Base-by-base conservation (phyloP, 768 basidiomycete species). In the Kwoniella newhampshirensis region DNA sequence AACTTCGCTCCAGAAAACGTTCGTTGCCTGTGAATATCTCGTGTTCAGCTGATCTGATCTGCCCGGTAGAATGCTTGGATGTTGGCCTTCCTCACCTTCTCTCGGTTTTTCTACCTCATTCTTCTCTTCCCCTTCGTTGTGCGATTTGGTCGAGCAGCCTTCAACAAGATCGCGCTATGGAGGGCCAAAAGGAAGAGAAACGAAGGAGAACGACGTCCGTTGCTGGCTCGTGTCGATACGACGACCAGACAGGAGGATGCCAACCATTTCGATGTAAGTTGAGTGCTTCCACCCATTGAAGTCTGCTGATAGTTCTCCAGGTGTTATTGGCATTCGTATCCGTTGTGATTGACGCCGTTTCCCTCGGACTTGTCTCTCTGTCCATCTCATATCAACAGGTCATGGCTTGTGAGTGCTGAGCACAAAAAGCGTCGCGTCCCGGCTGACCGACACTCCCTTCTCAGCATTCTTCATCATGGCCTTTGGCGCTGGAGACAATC, bases 221-320 rank as follows among this genome's bases (percentile, higher is more conserved):
- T 57, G 37, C 28, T 67, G 11, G 9, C 35, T 2, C 3, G 56
- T 12, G 36, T 41, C 15, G 50, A 51, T 44, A 58, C 48, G 12
- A 41, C 54, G 11, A 40, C 42, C 18, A 50, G 25, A n/a, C 59
- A 57, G 30, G 57, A 57, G 1, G 67, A 73, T 51, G 60, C 71
- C 12, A 73, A 73, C 50, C 60, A 68, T 46, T 73, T 73, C 43
- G 71, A 73, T 60, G 71, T 73, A 40, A 66, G 68, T 67, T 15
- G 18, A n/a, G 15, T 17, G 32, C 37, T 5, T 17, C 26, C 9
- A 4, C 13, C 32, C 4, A 12, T n/a, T n/a, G 40, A n/a, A 41
- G 40, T 8, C 17, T 35, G 27, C 46, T 54, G 20, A 57, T 49
- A 30, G 28, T 2, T 5, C 7, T 26, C 3, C 46, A 70, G 68